Evolutionary conservation across 495 filamentous ascomycete genomes (phyloP).

Genomic region (Aspergillus panamensis): DNA sequence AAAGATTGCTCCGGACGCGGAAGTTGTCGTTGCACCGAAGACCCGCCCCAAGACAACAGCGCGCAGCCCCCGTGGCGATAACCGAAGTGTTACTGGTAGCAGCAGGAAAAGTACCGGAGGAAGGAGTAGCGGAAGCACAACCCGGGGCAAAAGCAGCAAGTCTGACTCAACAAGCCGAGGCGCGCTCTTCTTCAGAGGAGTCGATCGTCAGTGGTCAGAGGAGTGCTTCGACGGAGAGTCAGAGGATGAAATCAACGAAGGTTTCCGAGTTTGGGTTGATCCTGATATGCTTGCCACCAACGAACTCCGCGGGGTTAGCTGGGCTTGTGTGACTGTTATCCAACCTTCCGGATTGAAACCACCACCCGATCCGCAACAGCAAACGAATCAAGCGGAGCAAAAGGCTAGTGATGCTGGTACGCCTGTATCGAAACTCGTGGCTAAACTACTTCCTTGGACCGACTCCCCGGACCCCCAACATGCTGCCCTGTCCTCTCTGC

Average conservation of each 20-base stretch:
- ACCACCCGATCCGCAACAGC: slow-evolving; percentile 69
- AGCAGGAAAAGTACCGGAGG: slow-evolving; percentile 68
- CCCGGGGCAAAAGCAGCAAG: slow-evolving; percentile 54
- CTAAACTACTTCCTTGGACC: slow-evolving; percentile 72
- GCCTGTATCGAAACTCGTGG: slow-evolving; percentile 67
- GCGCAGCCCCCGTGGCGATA: slow-evolving; percentile 54
- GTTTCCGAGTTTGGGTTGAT: slow-evolving; percentile 80
- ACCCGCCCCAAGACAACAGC: slow-evolving; percentile 56
- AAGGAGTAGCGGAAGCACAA: slow-evolving; percentile 67
- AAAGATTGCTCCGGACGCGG: slow-evolving; percentile 88
- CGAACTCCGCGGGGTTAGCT: slow-evolving; percentile 67
- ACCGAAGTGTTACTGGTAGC: slow-evolving; percentile 65
- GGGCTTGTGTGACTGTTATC: slow-evolving; percentile 71
- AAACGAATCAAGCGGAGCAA: slow-evolving; percentile 57
- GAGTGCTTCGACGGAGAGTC: slow-evolving; percentile 69
- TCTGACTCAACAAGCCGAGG: slow-evolving; percentile 57
- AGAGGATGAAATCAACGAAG: slow-evolving; percentile 49
- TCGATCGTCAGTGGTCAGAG: slow-evolving; percentile 61
- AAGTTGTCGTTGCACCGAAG: slow-evolving; percentile 96
- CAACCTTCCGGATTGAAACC: slow-evolving; percentile 75
- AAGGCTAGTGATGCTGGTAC: slow-evolving; percentile 54
- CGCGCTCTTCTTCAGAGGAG: slow-evolving; percentile 69
- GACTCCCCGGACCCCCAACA: slow-evolving; percentile 80
- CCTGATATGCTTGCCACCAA: slow-evolving; percentile 64
- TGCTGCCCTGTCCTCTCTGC: slow-evolving; percentile 66